A percentile compares a stretch with the other conserved stretches of the same genome.
Evolutionary conservation across 352 stramenopile species (phyloP).

Genomic region (Blastocystis sp.): DNA sequence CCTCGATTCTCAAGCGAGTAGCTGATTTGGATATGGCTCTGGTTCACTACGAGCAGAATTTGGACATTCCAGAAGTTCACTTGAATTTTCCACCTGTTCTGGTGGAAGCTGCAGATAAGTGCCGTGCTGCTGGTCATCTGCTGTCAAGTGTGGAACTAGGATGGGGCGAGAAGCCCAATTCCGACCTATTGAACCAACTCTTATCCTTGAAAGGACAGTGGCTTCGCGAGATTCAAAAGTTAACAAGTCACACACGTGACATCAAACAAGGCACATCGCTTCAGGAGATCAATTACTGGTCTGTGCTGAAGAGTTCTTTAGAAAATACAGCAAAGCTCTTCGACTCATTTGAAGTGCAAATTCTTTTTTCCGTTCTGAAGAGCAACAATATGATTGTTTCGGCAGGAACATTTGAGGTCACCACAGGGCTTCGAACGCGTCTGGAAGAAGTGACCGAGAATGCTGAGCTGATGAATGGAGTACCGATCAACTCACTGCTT

Average conservation of each 20-base stretch:
- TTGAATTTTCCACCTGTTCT: constrained; percentile 80
- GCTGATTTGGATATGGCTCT: constrained; percentile 86
- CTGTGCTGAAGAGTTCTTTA: constrained; percentile 79
- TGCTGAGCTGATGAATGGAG: constrained; percentile 81
- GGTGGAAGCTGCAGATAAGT: constrained; percentile 72
- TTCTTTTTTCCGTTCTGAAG: constrained; percentile 82
- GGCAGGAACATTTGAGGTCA: constrained; percentile 80
- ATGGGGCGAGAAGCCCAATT: constrained; percentile 65
- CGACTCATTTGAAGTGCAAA: constrained; percentile 78
- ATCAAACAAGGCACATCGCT: constrained; percentile 78
- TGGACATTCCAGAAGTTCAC: constrained; percentile 85
- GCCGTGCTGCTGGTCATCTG: constrained; percentile 59
- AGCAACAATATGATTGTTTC: constrained; percentile 81
- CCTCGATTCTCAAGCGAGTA: constrained; percentile 67
- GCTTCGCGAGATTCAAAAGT: constrained; percentile 89
- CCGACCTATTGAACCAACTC: constrained; percentile 65
- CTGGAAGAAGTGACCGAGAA: constrained; percentile 80
- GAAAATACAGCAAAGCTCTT: constrained; percentile 73
- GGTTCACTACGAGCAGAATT: constrained; percentile 85
- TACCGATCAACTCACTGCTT: constrained; percentile 83
- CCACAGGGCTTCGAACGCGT: constrained; percentile 77
- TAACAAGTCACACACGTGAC: constrained; percentile 75
- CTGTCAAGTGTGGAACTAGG: constrained; percentile 64
- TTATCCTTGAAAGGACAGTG: constrained; percentile 72
- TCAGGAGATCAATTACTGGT: constrained; percentile 91